A percentile compares a stretch with the other conserved stretches of the same genome.
Conservation (phyloP, 2,329 filamentous ascomycete species). For the Stagonosporopsis rhizophila region DNA sequence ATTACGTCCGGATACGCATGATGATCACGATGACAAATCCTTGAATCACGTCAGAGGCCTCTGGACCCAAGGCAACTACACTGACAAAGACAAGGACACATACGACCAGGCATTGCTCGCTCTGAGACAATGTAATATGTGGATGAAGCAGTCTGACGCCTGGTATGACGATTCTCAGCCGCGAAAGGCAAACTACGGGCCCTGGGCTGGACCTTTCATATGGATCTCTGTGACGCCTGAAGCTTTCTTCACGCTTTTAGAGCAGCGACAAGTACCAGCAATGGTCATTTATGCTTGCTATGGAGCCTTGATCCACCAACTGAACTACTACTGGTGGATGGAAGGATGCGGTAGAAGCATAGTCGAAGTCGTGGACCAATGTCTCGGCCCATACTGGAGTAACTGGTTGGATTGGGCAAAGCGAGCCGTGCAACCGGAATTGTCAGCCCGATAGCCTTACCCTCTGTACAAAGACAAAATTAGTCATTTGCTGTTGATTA, state of each 20-base stretch:
- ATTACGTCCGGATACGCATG: constrained; percentile 10
- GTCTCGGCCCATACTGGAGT: constrained; percentile 26
- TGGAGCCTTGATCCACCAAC: constrained; percentile 19
- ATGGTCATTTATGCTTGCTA: constrained; percentile 31
- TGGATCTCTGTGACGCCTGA: constrained; percentile 24
- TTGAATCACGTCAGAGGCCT: constrained; percentile 15
- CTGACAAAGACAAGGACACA: constrained; percentile 8
- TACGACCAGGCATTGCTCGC: constrained; percentile 20
- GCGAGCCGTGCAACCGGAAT: neutral
- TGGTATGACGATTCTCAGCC: neutral
- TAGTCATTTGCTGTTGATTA: too few relatives aligned
- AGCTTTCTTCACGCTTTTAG: constrained; percentile 22
- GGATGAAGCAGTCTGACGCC: constrained; percentile 19
- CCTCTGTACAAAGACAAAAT: too few relatives aligned
- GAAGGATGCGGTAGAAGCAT: constrained; percentile 32
- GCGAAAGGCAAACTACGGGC: constrained; percentile 21
- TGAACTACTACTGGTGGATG: constrained; percentile 29
- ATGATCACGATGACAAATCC: constrained; percentile 16
- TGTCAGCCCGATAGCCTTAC: neutral
- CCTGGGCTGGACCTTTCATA: constrained; percentile 27
- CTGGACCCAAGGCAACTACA: constrained; percentile 17
- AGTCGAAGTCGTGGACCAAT: constrained; percentile 22
- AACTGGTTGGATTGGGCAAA: constrained; percentile 24
- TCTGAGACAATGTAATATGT: constrained; percentile 21
- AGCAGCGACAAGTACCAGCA: constrained; percentile 27